Conservation (phyloP, 2,329 filamentous ascomycete species). For the Cladophialophora chaetospira region DNA sequence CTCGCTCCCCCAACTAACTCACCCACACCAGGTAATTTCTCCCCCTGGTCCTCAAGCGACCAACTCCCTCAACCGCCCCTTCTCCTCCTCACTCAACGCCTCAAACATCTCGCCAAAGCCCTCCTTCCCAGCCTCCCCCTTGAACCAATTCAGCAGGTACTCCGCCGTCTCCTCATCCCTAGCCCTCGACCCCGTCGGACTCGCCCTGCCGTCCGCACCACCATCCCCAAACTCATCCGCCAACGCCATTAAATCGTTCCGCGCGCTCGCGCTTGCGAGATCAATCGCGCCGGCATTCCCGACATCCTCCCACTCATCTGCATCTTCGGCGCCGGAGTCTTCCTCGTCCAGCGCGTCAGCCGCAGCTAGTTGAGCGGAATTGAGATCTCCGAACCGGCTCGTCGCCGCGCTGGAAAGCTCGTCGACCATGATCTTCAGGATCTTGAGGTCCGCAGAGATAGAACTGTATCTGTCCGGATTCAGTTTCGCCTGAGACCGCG, state of each 20-base stretch:
- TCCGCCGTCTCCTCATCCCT: conserved; percentile 88
- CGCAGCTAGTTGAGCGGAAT: conserved; percentile 60
- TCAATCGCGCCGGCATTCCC: conserved; percentile 66
- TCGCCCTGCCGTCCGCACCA: conserved; percentile 51
- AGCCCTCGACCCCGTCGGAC: conserved; percentile 57
- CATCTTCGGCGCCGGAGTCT: conserved; percentile 61
- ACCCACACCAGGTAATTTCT: too few species aligned
- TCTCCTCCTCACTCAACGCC: conserved; percentile 56
- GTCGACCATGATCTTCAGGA: conserved; percentile 91
- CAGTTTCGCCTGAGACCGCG: conserved; percentile 81
- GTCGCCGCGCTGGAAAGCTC: conserved; percentile 83
- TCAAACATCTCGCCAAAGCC: conserved; percentile 59
- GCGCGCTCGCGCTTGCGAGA: conserved; percentile 68
- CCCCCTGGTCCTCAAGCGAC: conserved; percentile 28
- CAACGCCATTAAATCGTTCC: conserved; percentile 77
- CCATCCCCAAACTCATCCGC: conserved; percentile 43
- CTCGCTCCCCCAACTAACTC: too few species aligned
- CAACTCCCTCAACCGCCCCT: conserved; percentile 29
- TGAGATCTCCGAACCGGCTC: conserved; percentile 47
- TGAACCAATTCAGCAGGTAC: conserved; percentile 82
- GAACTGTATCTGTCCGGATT: conserved; percentile 90
- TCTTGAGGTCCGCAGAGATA: conserved; percentile 87
- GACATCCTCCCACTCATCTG: conserved; percentile 89
- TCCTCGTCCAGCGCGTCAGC: conserved; percentile 62
- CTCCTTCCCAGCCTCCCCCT: conserved; percentile 53